Base-by-base conservation (phyloP, 225 moss, liverwort and hornwort species). In the Bryum argenteum region DNA sequence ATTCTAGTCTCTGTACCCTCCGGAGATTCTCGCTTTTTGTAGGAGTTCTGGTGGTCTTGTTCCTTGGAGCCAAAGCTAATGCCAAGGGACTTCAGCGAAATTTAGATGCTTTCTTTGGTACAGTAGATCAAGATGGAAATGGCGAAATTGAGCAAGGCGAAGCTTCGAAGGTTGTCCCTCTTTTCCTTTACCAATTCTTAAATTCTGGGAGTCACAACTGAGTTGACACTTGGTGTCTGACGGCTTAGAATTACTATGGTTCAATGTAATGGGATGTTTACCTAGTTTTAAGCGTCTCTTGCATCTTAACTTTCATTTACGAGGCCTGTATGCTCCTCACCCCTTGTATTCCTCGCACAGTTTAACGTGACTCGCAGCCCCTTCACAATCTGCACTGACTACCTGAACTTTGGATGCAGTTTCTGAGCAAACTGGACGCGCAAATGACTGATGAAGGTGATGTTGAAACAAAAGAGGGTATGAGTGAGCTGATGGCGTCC, bases 101-200 rank as follows among this genome's bases (percentile, higher is more conserved):
- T 62, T 75, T 86, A 40, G 83, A 80, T 3, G 64, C 74, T 16
- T 86, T 86, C 48, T 86, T 86, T 39, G 23, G 86, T 51, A 74
- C 72, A 77, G 83, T 86, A 51, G 86, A 86, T 72, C 80, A 83
- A 65, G 86, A 86, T 73, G 86, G 86, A 19, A 80, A 86, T 63
- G 86, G 86, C 54, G 86, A 86, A 75, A 86, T 86, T 55, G 83
- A 83, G 69, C 86, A 86, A 78, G 83, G 71, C 64, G 86, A 86
- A 80, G 86, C 86, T 43, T 83, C 86, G 11, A 83, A 86, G 86
- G 86, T 86, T 68, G 45, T 44, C 59, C 50, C 47, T 53, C 20
- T 17, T 55, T 52, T 55, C 17, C 13, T 58, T 43, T 26, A 5
- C 4, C 15, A 18, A 13, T 7, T 11, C 38, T 45, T 65, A 11